Evolutionary conservation across 176 grass and related monocot species (phyloP), one percentile per base, ranked within the genome.

Genomic region (Luzula sylvatica): DNA sequence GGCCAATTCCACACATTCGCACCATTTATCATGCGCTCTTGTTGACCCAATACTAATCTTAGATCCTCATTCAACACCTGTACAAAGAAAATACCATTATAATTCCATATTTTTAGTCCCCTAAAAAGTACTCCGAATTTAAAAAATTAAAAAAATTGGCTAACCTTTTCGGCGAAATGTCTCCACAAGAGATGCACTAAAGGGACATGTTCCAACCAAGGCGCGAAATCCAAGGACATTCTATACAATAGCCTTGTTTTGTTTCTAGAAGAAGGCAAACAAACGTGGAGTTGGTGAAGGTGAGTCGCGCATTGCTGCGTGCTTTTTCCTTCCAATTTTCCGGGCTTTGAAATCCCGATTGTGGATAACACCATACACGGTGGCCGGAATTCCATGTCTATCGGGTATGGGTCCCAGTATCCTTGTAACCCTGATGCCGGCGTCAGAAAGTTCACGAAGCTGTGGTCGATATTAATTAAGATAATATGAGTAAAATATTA

Each of bases 371-470:
- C 92, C 65, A 98, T 98, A 65, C 92, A 98, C 0, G 92, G 92
- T 0, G 85, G 92, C 22, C 85, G 78, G 52, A 98, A 98, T 42
- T 98, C 92, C 92, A 98, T 90, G 60, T 98, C 81, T 11, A 98
- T 98, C 6, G 92, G 92, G 39, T 98, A 90, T 44, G 92, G 92
- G 56, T 98, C 92, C 92, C 92, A 98, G 51, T 90, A 98, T 7
- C 92, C 92, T 55, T 86, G 67, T 38, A 98, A 75, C 28, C 92
- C 92, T 75, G 92, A 98, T 49, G 78, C 22, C 39, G 92, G 85
- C 60, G 85, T 87, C 26, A 98, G 74, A 55, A 98, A 98, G 43
- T 98, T 98, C 59, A 98, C 85, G 61, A 98, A 39, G 42, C 92
- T 98, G 30, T 35, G 1, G 7, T 1, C 9, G 30, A 35, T 35